Evolutionary conservation across 2,329 filamentous ascomycete genomes (phyloP), one percentile per base, ranked within the genome.

Genomic region (Cladophialophora immunda): DNA sequence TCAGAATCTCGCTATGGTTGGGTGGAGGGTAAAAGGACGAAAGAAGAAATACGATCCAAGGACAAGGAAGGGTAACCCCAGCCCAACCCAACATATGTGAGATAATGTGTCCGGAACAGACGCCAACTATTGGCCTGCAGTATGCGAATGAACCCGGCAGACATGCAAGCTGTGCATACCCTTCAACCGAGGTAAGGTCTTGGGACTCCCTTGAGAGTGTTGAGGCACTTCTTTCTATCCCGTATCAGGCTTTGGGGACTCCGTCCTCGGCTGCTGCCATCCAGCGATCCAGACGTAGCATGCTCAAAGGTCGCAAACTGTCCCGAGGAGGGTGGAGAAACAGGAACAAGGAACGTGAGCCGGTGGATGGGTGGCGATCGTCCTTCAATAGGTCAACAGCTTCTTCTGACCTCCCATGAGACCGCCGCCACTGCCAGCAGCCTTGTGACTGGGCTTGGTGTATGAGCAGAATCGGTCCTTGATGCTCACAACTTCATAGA

Each of bases 401-500:
- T 45, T 57, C 62, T 71, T 71, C 64, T 71, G 70, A 3, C 64
- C 64, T 7, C 64, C 63, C 27, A 27, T 6, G 11, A 41, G 34
- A 62, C 53, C 38, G 11, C 55, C 53, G 17, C 54, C 52, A 59
- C 62, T 71, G 4, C 19, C 50, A 5, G 50, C 53, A 11, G 19
- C 50, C 67, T 75, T 83, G 83, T 63, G 84, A 79, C 45, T 84
- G 80, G 70, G 87, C 86, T 75, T 94, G 54, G 92, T 92, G 79
- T 97, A 97, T 29, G 92, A 90, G 78, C 95, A 99, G 81, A 88
- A 96, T 75, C 89, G 89, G 80, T 99, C 95, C 83, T 96, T 96
- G 80, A 99, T 97, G 11, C 92, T 90, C 32, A 98, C 92, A 19
- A 99, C 94, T 81, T 99, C 95, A 76, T 99, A 99, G 72, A 93